A percentile compares a stretch with the other conserved stretches of the same genome.
Evolutionary conservation across 202 grass and related monocot genomes (phyloP).

Genomic region (Saccharum hybrid): DNA sequence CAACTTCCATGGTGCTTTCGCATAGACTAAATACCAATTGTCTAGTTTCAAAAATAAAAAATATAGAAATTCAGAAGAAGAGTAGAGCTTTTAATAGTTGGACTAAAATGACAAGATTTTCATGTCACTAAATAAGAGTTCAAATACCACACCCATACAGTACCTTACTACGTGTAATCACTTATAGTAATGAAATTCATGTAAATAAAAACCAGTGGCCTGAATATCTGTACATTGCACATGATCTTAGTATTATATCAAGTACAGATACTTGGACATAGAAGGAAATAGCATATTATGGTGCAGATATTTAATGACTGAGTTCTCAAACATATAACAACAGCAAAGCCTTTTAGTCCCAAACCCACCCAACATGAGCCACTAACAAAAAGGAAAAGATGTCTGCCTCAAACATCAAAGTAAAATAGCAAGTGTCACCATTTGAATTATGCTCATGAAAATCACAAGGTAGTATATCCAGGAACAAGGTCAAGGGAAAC

Average conservation of each 20-base stretch:
- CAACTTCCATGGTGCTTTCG: not conserved
- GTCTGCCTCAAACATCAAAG: not conserved
- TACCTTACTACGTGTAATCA: slow-evolving; percentile 7
- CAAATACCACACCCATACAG: slow-evolving; percentile 10
- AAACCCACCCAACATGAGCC: not conserved
- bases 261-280: slow-evolving; percentile 23
- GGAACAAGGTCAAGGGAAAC: slow-evolving; percentile 30
- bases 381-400: not conserved
- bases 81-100: slow-evolving; percentile 15
- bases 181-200: not conserved
- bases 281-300: slow-evolving; percentile 1
- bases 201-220: slow-evolving; percentile 22
- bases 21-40: not conserved
- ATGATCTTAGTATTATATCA: slow-evolving; percentile 22
- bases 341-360: not conserved
- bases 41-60: slow-evolving; percentile 11
- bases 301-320: slow-evolving; percentile 14
- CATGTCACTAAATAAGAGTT: slow-evolving; percentile 23
- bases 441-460: slow-evolving; percentile 36
- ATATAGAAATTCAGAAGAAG: not conserved
- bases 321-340: not conserved
- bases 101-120: slow-evolving; percentile 6
- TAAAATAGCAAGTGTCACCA: not conserved
- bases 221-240: slow-evolving; percentile 23
- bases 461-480: slow-evolving; percentile 24